A percentile compares a stretch with the other conserved stretches of the same genome.
Conservation (phyloP, 1,139 yeast species). For the Nakaseomyces sp. region DNA sequence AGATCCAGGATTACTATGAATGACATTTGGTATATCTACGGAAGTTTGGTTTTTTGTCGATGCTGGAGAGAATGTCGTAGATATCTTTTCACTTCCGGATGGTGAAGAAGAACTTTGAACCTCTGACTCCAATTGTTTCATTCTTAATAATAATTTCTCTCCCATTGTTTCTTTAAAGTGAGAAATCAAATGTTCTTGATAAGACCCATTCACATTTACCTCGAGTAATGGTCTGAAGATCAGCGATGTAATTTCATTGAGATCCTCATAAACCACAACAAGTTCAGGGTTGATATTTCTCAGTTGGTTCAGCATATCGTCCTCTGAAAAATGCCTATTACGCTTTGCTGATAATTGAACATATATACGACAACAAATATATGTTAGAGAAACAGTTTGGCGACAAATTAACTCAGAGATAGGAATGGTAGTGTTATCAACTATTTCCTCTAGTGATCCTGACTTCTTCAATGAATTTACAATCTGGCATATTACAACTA, state of each 20-base stretch:
- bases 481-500: not conserved
- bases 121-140: constrained; percentile 4
- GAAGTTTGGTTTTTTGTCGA: not conserved
- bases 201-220: not conserved
- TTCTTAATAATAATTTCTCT: not conserved
- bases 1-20: not conserved
- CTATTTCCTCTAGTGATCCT: not conserved
- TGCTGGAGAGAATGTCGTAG: not conserved
- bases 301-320: not conserved
- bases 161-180: constrained; percentile 5
- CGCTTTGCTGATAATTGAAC: constrained; percentile 2
- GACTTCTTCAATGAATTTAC: not conserved
- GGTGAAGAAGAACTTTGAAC: constrained; percentile 4
- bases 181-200: not conserved
- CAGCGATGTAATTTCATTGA: not conserved
- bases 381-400: constrained; percentile 3
- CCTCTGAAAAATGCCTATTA: not conserved
- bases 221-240: constrained; percentile 3
- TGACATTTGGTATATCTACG: not conserved
- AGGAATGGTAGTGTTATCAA: not conserved
- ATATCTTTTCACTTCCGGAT: not conserved
- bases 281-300: not conserved
- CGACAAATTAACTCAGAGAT: constrained; percentile 2
- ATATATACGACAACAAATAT: constrained; percentile 8
- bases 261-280: not conserved